Base-by-base conservation (phyloP, 805 yeast species). In the Candida easanensis region DNA sequence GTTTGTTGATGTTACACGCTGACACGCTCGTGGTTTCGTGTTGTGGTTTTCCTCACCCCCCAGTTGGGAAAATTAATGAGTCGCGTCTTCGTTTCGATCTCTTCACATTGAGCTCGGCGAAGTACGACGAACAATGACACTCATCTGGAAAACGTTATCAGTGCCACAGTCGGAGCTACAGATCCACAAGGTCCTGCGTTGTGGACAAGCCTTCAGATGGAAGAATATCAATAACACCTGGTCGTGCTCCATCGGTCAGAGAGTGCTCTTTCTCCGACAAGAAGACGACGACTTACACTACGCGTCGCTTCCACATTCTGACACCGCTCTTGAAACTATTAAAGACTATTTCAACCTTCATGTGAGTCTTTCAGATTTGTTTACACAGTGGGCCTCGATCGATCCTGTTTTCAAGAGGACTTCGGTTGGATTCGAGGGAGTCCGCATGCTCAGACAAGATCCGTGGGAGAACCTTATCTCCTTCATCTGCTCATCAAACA, bases 381-480 rank as follows among this genome's bases (percentile, higher is more conserved):
- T 84, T 57, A 45, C 56, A 1, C 68, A 74, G 16, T 90, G 98
- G 97, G 51, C 71, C 3, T 44, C 49, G 1, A 71, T 64, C 16
- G 95, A 88, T 58, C 38, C 68, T 16, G 62, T 68, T 17, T 83
- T 80, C 54, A 60, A 60, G 36, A 63, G 61, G 38, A 60, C 58
- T 41, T 41, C 66, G 5, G 49, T 61, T 30, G 57, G 53, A 55
- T 79, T 79, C 42, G 69, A 69, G 4, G 98, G 97, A 0, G 80
- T 91, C 16, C 68, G 99, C 23, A 88, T 91, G 49, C 71, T 93
- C 21, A 73, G 90, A 28, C 98, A 93, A 62, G 97, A 91, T 51
- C 98, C 99, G 0, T 93, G 98, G 98, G 99, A 93, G 53, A 88
- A 91, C 33, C 68, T 89, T 35, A 68, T 91, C 16, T 85, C 93